Evolutionary conservation across 2,329 filamentous ascomycete species (phyloP).

Genomic region (Drechmeria coniospora): DNA sequence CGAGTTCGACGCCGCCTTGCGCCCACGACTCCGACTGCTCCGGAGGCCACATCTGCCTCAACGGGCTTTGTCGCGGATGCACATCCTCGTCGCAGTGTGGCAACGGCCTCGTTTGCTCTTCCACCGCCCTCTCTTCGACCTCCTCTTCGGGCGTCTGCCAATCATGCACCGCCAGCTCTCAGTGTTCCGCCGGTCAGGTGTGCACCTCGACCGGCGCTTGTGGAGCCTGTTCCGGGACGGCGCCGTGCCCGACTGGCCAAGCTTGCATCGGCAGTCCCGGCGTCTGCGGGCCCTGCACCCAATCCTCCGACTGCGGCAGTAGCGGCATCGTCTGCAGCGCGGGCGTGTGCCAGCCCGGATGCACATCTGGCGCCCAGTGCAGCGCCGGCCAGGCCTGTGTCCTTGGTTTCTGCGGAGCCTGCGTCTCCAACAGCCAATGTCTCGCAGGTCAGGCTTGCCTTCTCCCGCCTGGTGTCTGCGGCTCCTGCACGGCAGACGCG

Average conservation of each 20-base stretch:
- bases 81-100: not conserved
- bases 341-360: too few species aligned
- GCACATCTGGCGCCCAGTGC: not conserved
- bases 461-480: not conserved
- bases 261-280: too few species aligned
- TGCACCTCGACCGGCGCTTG: too few species aligned
- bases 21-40: not conserved
- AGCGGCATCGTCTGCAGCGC: too few species aligned
- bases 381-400: too few species aligned
- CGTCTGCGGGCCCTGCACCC: too few species aligned
- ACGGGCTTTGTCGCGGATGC: not conserved
- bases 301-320: too few species aligned
- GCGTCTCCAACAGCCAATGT: not conserved
- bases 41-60: not conserved
- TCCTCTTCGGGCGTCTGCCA: not conserved
- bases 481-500: not conserved
- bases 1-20: not conserved
- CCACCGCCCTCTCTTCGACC: slow-evolving; percentile 1
- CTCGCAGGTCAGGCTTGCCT: not conserved
- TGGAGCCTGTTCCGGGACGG: too few species aligned
- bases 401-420: not conserved
- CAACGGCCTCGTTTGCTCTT: slow-evolving; percentile 2
- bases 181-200: not conserved
- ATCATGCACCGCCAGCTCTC: not conserved
- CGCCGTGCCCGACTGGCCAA: too few species aligned